phyloP scores from a whole-genome alignment of 208 protist genomes.

The Paratrypanosoma confusum region DNA sequence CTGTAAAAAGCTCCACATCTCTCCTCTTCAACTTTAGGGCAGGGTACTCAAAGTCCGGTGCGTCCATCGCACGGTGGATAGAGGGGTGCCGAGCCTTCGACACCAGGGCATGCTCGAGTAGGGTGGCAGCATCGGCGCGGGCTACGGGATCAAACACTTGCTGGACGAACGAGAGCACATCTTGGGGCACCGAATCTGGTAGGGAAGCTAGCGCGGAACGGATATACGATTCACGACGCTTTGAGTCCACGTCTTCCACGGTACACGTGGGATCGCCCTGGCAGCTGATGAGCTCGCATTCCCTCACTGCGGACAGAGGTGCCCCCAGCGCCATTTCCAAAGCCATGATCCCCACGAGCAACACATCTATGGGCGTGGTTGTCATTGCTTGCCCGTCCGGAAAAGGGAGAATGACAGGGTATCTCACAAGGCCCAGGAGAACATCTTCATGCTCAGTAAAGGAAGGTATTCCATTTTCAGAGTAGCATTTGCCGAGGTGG shows the following conservation, averaged over 20 bases:
- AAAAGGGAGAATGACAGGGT: constrained; percentile 4
- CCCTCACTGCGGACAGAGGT: background rate
- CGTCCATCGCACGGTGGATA: background rate
- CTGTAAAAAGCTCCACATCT: constrained; percentile 9
- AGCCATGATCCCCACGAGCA: constrained; percentile 3
- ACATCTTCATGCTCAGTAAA: constrained; percentile 11
- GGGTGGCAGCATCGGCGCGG: background rate
- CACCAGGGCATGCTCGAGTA: constrained; percentile 7
- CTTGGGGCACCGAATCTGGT: constrained; percentile 2
- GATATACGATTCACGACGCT: constrained; percentile 2
- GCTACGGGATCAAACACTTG: constrained; percentile 2
- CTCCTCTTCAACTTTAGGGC: constrained; percentile 4
- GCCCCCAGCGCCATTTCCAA: constrained; percentile 13
- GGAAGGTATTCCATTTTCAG: constrained; percentile 2
- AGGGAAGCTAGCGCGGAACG: constrained; percentile 2
- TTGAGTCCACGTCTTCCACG: background rate
- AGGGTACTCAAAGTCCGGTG: background rate
- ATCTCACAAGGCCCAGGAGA: constrained; percentile 6
- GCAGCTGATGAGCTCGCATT: background rate
- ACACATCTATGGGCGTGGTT: constrained; percentile 9
- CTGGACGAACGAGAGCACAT: constrained; percentile 1
- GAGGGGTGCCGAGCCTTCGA: background rate
- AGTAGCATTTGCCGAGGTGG: constrained; percentile 11
- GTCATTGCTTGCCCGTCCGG: background rate
- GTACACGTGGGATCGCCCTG: constrained; percentile 4